Evolutionary conservation across 106 monocot genomes (phyloP).

Genomic region (Chionographis japonica): DNA sequence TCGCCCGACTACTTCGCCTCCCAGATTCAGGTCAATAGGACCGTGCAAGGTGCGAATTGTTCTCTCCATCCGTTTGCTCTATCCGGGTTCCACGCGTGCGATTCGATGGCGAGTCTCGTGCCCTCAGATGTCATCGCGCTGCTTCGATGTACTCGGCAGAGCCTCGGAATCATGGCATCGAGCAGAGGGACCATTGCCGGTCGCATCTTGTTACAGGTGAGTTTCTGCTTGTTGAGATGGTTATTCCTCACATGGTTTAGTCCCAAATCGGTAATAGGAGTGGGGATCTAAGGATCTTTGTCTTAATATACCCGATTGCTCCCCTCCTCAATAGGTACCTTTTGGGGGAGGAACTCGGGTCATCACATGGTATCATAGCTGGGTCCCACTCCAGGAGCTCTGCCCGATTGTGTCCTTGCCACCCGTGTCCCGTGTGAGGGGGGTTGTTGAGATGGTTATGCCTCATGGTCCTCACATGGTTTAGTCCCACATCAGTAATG

Average conservation of each 20-base stretch:
- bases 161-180: conserved; percentile 89
- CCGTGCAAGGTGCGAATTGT: conserved; percentile 57
- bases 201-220: conserved; percentile 62
- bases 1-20: conserved; percentile 79
- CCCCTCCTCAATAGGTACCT: too few species aligned
- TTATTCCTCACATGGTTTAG: not conserved
- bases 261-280: too few species aligned
- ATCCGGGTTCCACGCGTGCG: not conserved
- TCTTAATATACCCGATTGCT: too few species aligned
- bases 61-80: not conserved
- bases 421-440: too few species aligned
- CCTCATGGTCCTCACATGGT: too few species aligned
- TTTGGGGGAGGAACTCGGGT: too few species aligned
- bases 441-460: too few species aligned
- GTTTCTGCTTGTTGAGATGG: not conserved
- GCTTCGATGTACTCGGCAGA: conserved; percentile 76
- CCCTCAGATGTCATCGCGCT: conserved; percentile 72
- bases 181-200: conserved; percentile 81
- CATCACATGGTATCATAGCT: too few species aligned
- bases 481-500: too few species aligned
- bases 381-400: too few species aligned
- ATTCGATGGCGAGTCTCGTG: not conserved
- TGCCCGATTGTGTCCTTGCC: too few species aligned
- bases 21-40: conserved; percentile 56
- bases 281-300: too few species aligned